Base-by-base conservation (phyloP, 106 monocot genomes). In the Cymbidium sinense region DNA sequence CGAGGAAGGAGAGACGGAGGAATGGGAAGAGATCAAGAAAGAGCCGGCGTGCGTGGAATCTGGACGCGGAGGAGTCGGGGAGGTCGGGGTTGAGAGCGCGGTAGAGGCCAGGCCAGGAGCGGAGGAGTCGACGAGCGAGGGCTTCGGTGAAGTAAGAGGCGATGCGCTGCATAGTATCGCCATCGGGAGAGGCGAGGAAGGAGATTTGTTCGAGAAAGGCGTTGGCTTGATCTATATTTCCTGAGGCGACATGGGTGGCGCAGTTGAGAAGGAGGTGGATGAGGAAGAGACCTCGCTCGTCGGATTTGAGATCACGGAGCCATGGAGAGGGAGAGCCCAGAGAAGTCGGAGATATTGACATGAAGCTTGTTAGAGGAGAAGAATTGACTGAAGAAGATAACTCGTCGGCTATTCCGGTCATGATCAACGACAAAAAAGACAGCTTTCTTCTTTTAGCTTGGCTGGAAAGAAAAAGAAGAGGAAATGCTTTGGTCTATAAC, bases 21-120 rank as follows among this genome's bases (percentile, higher is more conserved):
- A 88, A 86, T 9, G 91, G 88, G 84, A 79, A 81, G 71, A 91
- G 84, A 64, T 85, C 84, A 50, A 79, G 73, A 80, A 85, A 88
- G 73, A 78, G 76, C 17, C 83, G 81, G 43, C 84, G 84, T 17
- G 75, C 50, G 4, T 75, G 39, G 72, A 34, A 70, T 12, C 34
- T 7, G 70, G 70, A 34, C 1, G 84, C 87, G 30, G 61, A n/a
- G 37, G 30, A 11, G 1, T 79, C 82, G 41, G 80, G 35, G 77
- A 11, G 25, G 65, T 30, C 41, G 67, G 34, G 12, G 75, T 21
- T 11, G 41, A 80, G 88, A 7, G 83, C 82, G 12, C 85, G 81
- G 77, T 78, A 85, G 65, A 85, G 77, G 15, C 85, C 85, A n/a
- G n/a, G n/a, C n/a, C n/a, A n/a, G n/a, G n/a, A n/a, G n/a, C n/a